These are phyloP conservation scores for Karstenula rhodostoma DNA, from an alignment of 2,329 filamentous ascomycete genomes.

Conservation along the genomic window DNA sequence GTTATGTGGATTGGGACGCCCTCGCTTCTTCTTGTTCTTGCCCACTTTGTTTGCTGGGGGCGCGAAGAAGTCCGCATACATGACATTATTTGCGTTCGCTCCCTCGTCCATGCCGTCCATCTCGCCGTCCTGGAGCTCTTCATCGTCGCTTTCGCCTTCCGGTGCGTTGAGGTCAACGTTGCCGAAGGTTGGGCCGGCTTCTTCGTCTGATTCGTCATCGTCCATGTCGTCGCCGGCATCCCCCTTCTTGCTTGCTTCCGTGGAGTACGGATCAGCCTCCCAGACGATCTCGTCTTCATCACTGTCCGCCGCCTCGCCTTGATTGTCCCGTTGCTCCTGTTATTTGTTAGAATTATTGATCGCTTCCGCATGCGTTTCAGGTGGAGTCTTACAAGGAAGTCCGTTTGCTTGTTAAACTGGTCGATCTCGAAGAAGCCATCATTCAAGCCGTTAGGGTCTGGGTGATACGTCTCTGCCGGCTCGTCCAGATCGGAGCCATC, in stretches of 20 bases:
- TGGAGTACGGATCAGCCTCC: slow-evolving; percentile 75
- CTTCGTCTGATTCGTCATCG: slow-evolving; percentile 72
- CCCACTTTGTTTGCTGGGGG: slow-evolving; percentile 77
- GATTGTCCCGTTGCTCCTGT: slow-evolving; percentile 78
- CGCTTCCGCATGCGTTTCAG: no score
- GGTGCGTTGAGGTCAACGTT: slow-evolving; percentile 77
- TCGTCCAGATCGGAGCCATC: slow-evolving; percentile 54
- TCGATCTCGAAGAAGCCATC: slow-evolving; percentile 99
- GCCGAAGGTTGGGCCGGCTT: slow-evolving; percentile 83
- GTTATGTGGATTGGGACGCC: slow-evolving; percentile 64
- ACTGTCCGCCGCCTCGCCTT: slow-evolving; percentile 77
- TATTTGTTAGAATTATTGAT: no score
- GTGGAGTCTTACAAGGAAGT: slow-evolving; percentile 64
- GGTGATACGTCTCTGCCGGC: slow-evolving; percentile 64
- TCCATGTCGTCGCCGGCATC: slow-evolving; percentile 47
- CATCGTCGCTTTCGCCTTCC: slow-evolving; percentile 74
- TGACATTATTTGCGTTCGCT: slow-evolving; percentile 84
- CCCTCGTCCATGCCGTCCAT: slow-evolving; percentile 61
- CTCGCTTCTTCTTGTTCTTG: slow-evolving; percentile 64
- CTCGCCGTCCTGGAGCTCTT: slow-evolving; percentile 65
- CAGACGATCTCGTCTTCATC: slow-evolving; percentile 86
- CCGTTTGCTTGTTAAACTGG: slow-evolving; percentile 93
- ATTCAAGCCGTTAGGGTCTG: slow-evolving; percentile 86
- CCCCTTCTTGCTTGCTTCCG: slow-evolving; percentile 39
- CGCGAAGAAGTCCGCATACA: slow-evolving; percentile 93